These are phyloP conservation scores for Sonneratia alba DNA, from an alignment of 345 rosid species.

Conservation along the genomic window DNA sequence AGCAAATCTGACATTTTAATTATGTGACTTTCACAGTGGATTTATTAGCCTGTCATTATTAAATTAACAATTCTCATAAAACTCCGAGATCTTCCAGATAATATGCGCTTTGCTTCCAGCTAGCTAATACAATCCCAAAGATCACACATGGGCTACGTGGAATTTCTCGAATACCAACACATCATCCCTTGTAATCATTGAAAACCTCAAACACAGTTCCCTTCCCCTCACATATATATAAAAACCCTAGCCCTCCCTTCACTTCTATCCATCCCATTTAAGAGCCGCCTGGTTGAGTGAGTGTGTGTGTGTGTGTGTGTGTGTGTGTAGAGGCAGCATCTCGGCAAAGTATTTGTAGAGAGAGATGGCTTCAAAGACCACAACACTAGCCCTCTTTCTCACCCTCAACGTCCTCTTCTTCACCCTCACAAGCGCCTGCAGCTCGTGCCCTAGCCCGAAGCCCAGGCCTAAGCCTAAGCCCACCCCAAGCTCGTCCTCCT, in stretches of 20 bases:
- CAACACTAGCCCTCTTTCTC: conserved; percentile 24
- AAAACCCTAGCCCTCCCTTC: conserved; percentile 5
- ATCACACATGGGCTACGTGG: conserved; percentile 6
- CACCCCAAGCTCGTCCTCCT: conserved; percentile 3
- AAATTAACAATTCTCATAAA: not conserved
- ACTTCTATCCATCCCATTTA: conserved; percentile 8
- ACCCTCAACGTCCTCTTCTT: conserved; percentile 29
- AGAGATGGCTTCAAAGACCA: conserved; percentile 29
- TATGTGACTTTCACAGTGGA: too few relatives aligned
- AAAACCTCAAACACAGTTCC: not conserved
- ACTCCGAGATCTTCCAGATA: not conserved
- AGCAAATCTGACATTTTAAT: too few relatives aligned
- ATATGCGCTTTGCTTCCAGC: conserved; percentile 1
- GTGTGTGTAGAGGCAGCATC: too few relatives aligned
- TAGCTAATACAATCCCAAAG: conserved; percentile 9
- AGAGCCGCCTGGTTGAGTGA: not conserved
- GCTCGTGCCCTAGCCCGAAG: conserved; percentile 11
- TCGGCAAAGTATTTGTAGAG: not conserved
- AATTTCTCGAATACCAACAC: not conserved
- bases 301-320: too few relatives aligned
- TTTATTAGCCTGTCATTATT: not conserved
- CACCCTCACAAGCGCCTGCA: conserved; percentile 33
- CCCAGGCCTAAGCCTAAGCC: conserved; percentile 10
- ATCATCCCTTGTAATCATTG: not conserved
- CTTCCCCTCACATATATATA: not conserved